A percentile compares a stretch with the other conserved stretches of the same genome.
Evolutionary conservation across 352 stramenopile genomes (phyloP).

Genomic region (Phytophthora ohioensis): DNA sequence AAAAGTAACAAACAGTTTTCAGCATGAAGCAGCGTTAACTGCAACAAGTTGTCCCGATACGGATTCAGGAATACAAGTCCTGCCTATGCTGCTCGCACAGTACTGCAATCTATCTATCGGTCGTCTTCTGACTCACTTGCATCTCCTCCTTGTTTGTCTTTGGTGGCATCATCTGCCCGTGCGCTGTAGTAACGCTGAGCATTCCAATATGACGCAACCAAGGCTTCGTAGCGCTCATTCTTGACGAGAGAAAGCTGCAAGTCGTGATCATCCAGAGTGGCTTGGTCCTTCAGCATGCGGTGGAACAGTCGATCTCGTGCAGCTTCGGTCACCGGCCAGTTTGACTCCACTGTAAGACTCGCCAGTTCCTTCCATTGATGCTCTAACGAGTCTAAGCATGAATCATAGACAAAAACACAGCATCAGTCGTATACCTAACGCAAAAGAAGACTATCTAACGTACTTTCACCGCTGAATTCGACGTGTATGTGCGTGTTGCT

Average conservation of each 20-base stretch:
- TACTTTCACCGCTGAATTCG: slow-evolving; percentile 75
- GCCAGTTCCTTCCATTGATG: slow-evolving; percentile 75
- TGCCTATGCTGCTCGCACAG: slow-evolving; percentile 6
- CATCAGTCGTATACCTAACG: neutral
- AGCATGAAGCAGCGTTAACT: neutral
- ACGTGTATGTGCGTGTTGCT: slow-evolving; percentile 57
- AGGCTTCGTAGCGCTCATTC: slow-evolving; percentile 60
- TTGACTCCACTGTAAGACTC: slow-evolving; percentile 49
- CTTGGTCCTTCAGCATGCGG: slow-evolving; percentile 79
- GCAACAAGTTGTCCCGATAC: too few species aligned
- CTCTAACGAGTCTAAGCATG: slow-evolving; percentile 53
- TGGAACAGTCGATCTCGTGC: slow-evolving; percentile 68
- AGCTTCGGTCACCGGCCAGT: slow-evolving; percentile 60
- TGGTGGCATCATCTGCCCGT: slow-evolving; percentile 11
- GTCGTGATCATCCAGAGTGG: slow-evolving; percentile 50
- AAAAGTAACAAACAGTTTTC: slow-evolving; percentile 28
- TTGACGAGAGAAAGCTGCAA: slow-evolving; percentile 50
- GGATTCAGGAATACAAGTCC: too few species aligned
- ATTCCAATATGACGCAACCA: slow-evolving; percentile 53
- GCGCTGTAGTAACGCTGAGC: slow-evolving; percentile 48
- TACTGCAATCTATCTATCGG: slow-evolving; percentile 6
- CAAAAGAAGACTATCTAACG: slow-evolving; percentile 17
- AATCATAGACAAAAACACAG: neutral
- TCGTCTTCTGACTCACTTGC: slow-evolving; percentile 20
- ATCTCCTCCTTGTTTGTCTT: neutral